Evolutionary conservation across 345 rosid species (phyloP), one percentile per base, ranked within the genome.

Genomic region (Alliaria petiolata): DNA sequence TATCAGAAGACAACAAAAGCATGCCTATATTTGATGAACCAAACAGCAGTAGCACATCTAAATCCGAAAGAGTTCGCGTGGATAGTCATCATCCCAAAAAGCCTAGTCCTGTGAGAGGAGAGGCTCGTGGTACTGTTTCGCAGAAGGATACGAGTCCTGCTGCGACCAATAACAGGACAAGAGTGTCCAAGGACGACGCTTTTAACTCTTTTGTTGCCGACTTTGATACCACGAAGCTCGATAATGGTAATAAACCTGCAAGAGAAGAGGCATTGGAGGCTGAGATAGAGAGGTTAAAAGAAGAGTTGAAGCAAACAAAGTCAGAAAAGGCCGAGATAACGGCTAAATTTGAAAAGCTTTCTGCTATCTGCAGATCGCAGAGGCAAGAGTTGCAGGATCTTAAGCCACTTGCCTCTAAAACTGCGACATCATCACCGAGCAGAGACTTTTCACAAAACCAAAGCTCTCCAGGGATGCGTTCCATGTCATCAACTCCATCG

Each of bases 361-460:
- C 98, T 76, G 89, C 98, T 67, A 90, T 95, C 53, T 95, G 99
- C 72, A 89, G 91, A 77, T 92, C 92, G 15, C 99, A 95, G 81
- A 85, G 97, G 74, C 96, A 87, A 78, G 99, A 92, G 81, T 85
- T 95, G 66, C 95, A 88, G 78, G 99, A 92, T 76, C 97, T 95
- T 52, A 95, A 88, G 86, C 96, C 83, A 63, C 79, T 87, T 56
- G 88, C 83, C 39, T 76, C 87, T 42, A 83, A 80, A 73, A 75
- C 87, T 31, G 51, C 46, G 1, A 83, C 90, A 43, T 81, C 88
- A 46, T 86, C 97, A 38, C 86, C 91, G 11, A 79, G 58, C 54
- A 86, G 78, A 84, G 83, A 80, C 50, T 74, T 68, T 69, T 62
- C 67, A 55, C 80, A 74, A 53, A 81, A 66, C 73, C 89, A 81